phyloP scores from a whole-genome alignment of 805 yeast species.

The Lachancea fermentati region DNA sequence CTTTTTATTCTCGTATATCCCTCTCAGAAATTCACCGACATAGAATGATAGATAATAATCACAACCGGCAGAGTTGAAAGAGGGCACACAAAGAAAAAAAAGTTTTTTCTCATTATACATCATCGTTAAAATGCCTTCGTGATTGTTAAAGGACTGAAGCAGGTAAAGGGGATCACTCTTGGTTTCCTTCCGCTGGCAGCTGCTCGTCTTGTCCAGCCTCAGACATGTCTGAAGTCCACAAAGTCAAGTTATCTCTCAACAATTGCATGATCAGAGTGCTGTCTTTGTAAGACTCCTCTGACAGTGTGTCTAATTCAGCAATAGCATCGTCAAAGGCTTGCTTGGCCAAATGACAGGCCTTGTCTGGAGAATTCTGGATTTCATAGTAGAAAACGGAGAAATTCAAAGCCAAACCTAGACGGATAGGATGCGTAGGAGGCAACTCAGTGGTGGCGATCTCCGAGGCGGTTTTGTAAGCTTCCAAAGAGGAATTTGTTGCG shows the following conservation, averaged over 20 bases:
- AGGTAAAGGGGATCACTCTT: slow-evolving; percentile 6
- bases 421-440: slow-evolving; percentile 98
- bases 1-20: neutral
- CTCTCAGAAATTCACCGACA: neutral
- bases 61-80: neutral
- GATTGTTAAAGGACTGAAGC: slow-evolving; percentile 1
- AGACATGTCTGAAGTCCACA: slow-evolving; percentile 95
- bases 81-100: slow-evolving; percentile 1
- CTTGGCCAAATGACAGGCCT: slow-evolving; percentile 98
- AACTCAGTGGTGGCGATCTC: slow-evolving; percentile 95
- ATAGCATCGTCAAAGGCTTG: slow-evolving; percentile 99
- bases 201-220: slow-evolving; percentile 65
- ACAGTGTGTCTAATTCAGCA: slow-evolving; percentile 94
- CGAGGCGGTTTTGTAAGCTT: slow-evolving; percentile 91
- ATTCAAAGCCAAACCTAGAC: slow-evolving; percentile 95
- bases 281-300: slow-evolving; percentile 98
- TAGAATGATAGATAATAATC: neutral
- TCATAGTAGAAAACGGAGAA: slow-evolving; percentile 98
- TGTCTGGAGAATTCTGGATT: slow-evolving; percentile 95
- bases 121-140: slow-evolving; percentile 11
- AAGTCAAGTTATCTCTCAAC: slow-evolving; percentile 94
- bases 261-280: slow-evolving; percentile 98
- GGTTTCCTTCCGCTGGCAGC: slow-evolving; percentile 31
- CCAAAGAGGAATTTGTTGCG: slow-evolving; percentile 88
- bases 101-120: slow-evolving; percentile 9